A percentile compares a stretch with the other conserved stretches of the same genome.
Conservation (phyloP, 2,329 filamentous ascomycete species). For the Knoxdaviesia proteae region DNA sequence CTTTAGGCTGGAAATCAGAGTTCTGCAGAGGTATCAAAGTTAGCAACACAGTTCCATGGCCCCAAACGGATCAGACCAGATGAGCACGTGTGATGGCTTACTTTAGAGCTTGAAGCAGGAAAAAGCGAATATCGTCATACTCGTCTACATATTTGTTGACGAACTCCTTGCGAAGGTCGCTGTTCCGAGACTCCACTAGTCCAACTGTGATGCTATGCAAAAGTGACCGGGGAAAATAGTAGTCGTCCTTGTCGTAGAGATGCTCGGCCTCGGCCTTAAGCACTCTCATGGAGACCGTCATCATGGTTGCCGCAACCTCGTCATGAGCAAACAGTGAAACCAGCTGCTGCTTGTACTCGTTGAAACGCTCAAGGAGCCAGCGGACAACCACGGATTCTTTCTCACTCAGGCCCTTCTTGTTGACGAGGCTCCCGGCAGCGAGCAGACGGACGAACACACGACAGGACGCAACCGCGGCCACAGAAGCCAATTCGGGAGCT, state of each 20-base stretch:
- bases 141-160: slow-evolving; percentile 57
- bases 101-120: slow-evolving; percentile 56
- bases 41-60: too few species aligned
- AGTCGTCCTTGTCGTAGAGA: slow-evolving; percentile 37
- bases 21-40: too few species aligned
- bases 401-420: slow-evolving; percentile 43
- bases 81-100: slow-evolving; percentile 19
- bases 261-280: slow-evolving; percentile 59
- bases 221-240: slow-evolving; percentile 47
- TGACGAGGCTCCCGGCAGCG: slow-evolving; percentile 47
- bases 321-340: slow-evolving; percentile 40
- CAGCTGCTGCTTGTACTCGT: slow-evolving; percentile 47
- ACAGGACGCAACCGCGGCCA: slow-evolving; percentile 64
- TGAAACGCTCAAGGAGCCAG: slow-evolving; percentile 60
- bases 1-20: background rate
- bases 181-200: slow-evolving; percentile 36
- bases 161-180: slow-evolving; percentile 49
- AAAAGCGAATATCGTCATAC: slow-evolving; percentile 70
- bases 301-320: slow-evolving; percentile 43
- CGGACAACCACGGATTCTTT: slow-evolving; percentile 53
- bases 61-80: too few species aligned
- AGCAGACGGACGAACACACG: slow-evolving; percentile 69
- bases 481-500: slow-evolving; percentile 33
- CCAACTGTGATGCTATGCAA: slow-evolving; percentile 43
- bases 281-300: slow-evolving; percentile 66